Evolutionary conservation across 2,329 filamentous ascomycete genomes (phyloP).

Genomic region (Neofusicoccum sp.): DNA sequence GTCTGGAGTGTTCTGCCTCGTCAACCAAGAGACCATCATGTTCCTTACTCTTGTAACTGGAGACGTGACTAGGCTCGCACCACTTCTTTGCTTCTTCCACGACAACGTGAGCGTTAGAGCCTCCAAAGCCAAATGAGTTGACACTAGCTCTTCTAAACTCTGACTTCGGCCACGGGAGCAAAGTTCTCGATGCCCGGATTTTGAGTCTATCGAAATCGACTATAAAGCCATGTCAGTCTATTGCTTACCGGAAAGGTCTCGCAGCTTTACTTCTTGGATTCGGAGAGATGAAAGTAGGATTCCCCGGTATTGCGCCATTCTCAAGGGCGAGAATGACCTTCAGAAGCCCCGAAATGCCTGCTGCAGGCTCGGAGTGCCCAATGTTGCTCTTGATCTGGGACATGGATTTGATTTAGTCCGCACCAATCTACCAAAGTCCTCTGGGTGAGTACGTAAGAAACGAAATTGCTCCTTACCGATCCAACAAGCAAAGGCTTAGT

Average conservation of each 20-base stretch:
- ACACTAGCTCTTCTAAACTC: constrained; percentile 21
- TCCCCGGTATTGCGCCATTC: constrained; percentile 21
- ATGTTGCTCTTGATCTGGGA: constrained; percentile 28
- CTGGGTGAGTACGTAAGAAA: background rate
- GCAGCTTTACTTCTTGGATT: background rate
- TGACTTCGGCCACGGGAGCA: constrained; percentile 21
- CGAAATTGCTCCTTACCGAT: constrained; percentile 24
- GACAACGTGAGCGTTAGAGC: constrained; percentile 28
- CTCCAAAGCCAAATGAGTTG: constrained; percentile 27
- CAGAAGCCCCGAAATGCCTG: constrained; percentile 28
- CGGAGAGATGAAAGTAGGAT: background rate
- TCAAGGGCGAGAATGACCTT: constrained; percentile 30
- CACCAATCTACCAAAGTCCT: background rate
- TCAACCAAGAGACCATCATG: constrained; percentile 13
- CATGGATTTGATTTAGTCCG: background rate
- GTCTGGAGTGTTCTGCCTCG: background rate
- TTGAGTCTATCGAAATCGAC: constrained; percentile 2
- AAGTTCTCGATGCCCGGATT: background rate
- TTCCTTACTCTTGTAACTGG: background rate
- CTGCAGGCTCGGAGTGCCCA: constrained; percentile 32
- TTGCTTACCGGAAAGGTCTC: background rate
- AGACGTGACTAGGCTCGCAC: background rate
- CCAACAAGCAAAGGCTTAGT: constrained; percentile 26
- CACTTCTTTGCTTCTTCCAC: constrained; percentile 21
- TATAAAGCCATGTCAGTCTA: background rate